Percentiles rank a stretch among this genome's conserved stretches.
phyloP scores from a whole-genome alignment of 352 stramenopile genomes.

The Halophytophthora batemanensis region DNA sequence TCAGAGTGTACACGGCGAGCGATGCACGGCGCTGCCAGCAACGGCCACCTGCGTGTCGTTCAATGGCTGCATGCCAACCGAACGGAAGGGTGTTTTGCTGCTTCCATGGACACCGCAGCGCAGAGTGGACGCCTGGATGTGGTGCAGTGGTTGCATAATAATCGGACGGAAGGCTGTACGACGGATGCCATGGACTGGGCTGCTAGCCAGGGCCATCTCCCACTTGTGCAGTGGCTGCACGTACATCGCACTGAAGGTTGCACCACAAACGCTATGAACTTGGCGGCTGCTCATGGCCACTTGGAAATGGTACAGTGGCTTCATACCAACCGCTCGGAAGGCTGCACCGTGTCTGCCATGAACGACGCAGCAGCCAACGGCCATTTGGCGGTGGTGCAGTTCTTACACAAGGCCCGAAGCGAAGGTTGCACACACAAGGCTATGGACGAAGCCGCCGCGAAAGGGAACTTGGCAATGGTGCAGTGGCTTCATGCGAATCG shows the following conservation, averaged over 20 bases:
- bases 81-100: constrained; percentile 8
- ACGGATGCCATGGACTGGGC: constrained; percentile 11
- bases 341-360: constrained; percentile 10
- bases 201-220: constrained; percentile 5
- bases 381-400: constrained; percentile 13
- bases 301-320: constrained; percentile 18
- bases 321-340: constrained; percentile 11
- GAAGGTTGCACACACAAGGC: constrained; percentile 9
- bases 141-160: constrained; percentile 15
- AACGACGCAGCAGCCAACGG: constrained; percentile 10
- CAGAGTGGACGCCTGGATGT: constrained; percentile 7
- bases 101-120: constrained; percentile 14
- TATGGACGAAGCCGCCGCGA: constrained; percentile 13
- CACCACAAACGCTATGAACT: constrained; percentile 14
- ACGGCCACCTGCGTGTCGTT: constrained; percentile 13
- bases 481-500: constrained; percentile 14
- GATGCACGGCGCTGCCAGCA: constrained; percentile 15
- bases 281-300: constrained; percentile 4
- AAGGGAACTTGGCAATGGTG: constrained; percentile 10
- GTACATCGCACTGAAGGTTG: constrained; percentile 14
- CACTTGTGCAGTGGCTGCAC: constrained; percentile 16
- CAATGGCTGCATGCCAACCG: constrained; percentile 11
- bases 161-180: constrained; percentile 9
- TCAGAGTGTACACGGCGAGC: constrained; percentile 9
- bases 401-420: constrained; percentile 6